Base-by-base conservation (phyloP, 305 asterid species). In the Rubia balearica region DNA sequence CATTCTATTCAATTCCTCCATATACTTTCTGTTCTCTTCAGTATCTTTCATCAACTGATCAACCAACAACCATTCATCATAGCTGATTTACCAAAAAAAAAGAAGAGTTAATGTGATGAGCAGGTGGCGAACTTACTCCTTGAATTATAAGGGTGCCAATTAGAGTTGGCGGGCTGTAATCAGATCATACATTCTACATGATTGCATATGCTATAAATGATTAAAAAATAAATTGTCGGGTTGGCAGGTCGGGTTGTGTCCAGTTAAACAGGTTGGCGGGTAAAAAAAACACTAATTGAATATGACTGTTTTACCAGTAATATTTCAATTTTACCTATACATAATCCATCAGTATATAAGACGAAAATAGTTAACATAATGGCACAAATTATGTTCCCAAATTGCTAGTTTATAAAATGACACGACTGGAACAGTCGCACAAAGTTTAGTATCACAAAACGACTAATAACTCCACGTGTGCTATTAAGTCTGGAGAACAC, bases 1-100 rank as follows among this genome's bases (percentile, higher is more conserved):
- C 53, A 36, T 49, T 75, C 79, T 80, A 70, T 41, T 78, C 27
- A 83, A 83, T 61, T 82, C 88, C 77, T 76, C 75, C 81, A 80
- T 84, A 81, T 78, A 85, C 65, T 43, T 78, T 67, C 84, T 43
- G 74, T 92, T 92, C 79, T 83, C 96, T 43, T 88, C 85, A 21
- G 89, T 92, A 40, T 40, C 69, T 79, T 88, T 87, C 88, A 87
- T 78, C 78, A 92, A 64, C 75, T 77, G 71, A 68, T 82, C 81
- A 46, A 72, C 66, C 65, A 74, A 83, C 79, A 86, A 77, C 98
- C 96, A 90, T 87, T 88, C 98, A 83, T 92, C 97, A 95, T 95
- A 92, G 72, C 98, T 92, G 85, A 80, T 45, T 63, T 67, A 40
- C 77, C 73, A 55, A 72, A 48, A 69, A 57, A 30, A n/a, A 19